These are phyloP conservation scores for Neckera pumila DNA, from an alignment of 225 moss, liverwort and hornwort genomes.

Conservation along the genomic window DNA sequence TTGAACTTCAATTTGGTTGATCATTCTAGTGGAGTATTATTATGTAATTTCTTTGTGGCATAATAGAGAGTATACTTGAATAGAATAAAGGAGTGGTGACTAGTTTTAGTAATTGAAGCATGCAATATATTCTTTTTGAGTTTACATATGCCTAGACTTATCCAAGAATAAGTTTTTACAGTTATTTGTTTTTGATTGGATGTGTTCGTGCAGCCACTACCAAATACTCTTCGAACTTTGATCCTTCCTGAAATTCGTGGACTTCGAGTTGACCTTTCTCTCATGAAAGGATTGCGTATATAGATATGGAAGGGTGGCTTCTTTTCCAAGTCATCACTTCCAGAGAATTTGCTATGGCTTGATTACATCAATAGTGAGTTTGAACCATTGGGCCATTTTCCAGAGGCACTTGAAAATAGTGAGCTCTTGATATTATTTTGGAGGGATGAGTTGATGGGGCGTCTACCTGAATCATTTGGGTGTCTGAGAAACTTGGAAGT, in stretches of 20 bases:
- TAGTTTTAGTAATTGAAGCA: not conserved
- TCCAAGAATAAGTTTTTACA: not conserved
- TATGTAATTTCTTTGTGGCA: not conserved
- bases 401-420: no score
- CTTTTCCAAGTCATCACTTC: not conserved
- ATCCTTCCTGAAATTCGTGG: fast-evolving
- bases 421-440: no score
- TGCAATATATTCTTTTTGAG: no score
- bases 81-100: fast-evolving
- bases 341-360: not conserved
- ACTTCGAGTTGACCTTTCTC: not conserved
- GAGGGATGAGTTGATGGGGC: no score
- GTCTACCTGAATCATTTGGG: no score
- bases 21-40: not conserved
- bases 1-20: not conserved
- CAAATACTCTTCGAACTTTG: not conserved
- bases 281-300: not conserved
- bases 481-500: no score
- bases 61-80: no score
- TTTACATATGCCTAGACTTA: not conserved
- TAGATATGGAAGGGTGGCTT: fast-evolving
- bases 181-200: not conserved
- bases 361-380: fast-evolving
- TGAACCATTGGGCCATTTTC: no score
- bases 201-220: not conserved